A percentile compares a stretch with the other conserved stretches of the same genome.
Conservation (phyloP, 2,329 filamentous ascomycete genomes). For the Allantophomopsis lycopodina region DNA sequence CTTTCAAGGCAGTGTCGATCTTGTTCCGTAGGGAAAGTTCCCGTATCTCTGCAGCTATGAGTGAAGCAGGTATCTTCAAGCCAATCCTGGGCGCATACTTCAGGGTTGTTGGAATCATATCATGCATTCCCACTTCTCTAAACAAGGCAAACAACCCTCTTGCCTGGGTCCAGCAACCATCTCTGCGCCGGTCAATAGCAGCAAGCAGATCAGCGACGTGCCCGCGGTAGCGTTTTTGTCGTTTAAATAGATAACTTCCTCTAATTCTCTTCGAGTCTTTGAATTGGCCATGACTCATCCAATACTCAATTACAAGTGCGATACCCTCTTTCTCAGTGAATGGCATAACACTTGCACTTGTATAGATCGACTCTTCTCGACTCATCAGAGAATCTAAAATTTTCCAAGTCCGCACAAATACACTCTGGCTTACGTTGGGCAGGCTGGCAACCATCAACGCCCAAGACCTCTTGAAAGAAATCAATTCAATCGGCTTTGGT, state of each 20-base stretch:
- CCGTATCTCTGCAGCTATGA: constrained; percentile 1
- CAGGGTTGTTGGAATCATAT: background rate
- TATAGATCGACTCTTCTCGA: background rate
- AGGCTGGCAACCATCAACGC: constrained; percentile 1
- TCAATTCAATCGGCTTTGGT: background rate
- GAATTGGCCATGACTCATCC: constrained; percentile 8
- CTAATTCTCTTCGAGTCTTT: constrained; percentile 3
- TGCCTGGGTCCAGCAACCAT: constrained; percentile 1
- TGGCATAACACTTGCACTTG: background rate
- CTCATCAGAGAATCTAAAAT: background rate
- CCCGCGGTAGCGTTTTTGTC: background rate
- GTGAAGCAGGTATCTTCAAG: constrained; percentile 1
- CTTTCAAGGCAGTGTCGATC: background rate
- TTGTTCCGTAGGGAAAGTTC: background rate
- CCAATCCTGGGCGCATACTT: background rate
- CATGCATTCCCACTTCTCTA: background rate
- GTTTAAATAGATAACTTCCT: background rate
- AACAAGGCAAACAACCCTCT: background rate
- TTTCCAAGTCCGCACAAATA: constrained; percentile 1
- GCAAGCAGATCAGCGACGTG: constrained; percentile 4
- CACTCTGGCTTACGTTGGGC: background rate
- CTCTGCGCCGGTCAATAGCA: constrained; percentile 5
- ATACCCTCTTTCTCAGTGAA: constrained; percentile 1
- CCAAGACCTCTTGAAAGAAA: background rate
- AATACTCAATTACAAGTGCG: constrained; percentile 7